A percentile compares a stretch with the other conserved stretches of the same genome.
These are phyloP conservation scores for Meripilus lineatus DNA, from an alignment of 1,284 basidiomycete species.

Conservation along the genomic window DNA sequence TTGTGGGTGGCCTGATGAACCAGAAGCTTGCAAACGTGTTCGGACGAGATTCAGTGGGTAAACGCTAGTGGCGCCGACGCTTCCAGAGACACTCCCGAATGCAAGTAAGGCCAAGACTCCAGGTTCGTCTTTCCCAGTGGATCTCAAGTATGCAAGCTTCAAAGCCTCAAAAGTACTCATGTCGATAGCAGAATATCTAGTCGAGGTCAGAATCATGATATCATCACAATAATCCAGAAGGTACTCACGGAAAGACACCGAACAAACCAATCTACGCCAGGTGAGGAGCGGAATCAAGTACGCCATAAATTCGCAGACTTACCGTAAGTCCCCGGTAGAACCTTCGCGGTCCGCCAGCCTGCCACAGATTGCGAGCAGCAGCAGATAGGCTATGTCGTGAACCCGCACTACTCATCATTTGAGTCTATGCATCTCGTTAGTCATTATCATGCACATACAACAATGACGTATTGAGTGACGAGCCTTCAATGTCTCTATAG, in stretches of 20 bases:
- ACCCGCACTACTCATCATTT: conserved; percentile 87
- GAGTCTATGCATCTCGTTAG: conserved; percentile 50
- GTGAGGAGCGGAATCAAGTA: conserved; percentile 4
- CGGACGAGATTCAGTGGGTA: conserved; percentile 93
- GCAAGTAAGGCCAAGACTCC: conserved; percentile 78
- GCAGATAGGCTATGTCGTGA: conserved; percentile 57
- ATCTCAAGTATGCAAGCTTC: conserved; percentile 78
- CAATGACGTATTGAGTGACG: conserved; percentile 8
- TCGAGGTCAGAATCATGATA: conserved; percentile 6
- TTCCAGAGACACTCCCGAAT: conserved; percentile 87
- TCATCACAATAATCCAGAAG: conserved; percentile 4
- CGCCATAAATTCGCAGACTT: conserved; percentile 28
- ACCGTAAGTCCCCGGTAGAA: conserved; percentile 93
- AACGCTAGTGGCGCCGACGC: conserved; percentile 88
- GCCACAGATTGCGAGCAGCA: conserved; percentile 68
- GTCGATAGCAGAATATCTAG: conserved; percentile 83
- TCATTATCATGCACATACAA: conserved; percentile 4
- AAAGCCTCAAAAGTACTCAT: conserved; percentile 95
- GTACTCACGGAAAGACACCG: conserved; percentile 86
- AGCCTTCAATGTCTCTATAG: conserved; percentile 85
- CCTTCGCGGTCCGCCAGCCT: conserved; percentile 74
- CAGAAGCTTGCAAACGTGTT: conserved; percentile 93
- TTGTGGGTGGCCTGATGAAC: conserved; percentile 89
- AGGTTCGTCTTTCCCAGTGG: conserved; percentile 79
- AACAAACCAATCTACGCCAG: conserved; percentile 72